Base-by-base conservation (phyloP, 1,139 yeast species). In the Suhomyces guaymorum region DNA sequence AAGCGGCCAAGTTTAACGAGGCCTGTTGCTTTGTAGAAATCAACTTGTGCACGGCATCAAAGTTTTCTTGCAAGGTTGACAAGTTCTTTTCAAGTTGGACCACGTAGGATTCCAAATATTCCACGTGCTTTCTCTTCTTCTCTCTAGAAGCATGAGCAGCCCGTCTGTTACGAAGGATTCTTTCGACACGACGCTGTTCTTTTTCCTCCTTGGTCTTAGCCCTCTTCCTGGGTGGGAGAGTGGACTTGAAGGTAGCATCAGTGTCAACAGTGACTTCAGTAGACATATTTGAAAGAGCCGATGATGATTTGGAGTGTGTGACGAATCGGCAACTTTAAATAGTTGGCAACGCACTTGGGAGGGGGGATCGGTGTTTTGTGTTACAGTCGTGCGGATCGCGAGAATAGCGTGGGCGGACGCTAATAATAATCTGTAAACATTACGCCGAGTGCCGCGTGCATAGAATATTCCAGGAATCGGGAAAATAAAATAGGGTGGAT, bases 91-190 rank as follows among this genome's bases (percentile, higher is more conserved):
- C 82, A 49, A 80, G 59, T 34, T 67, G 65, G 26, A 65, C 55
- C 25, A 79, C 82, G 47, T 79, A 78, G 20, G 70, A 61, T 65
- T 92, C 97, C 49, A 92, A 73, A 47, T 80, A 81, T 60, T 89
- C 96, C 42, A 92, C 84, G 58, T 90, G 96, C 57, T 82, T 80
- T 56, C 97, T 78, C 76, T 92, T 92, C 78, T 90, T 90, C 58
- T 92, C 98, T 47, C 98, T 78, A 20, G 96, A 86, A 31, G 96
- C 96, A 59, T 92, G 97, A 29, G 98, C 98, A 15, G 98, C 97
- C 57, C 92, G 84, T 54, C 98, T 79, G 61, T 92, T 92, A 57
- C 98, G 78, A 57, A 92, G 72, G 37, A 92, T 89, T 40, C 98
- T 73, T 64, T 92, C 97, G 35, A 90, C 80, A 36, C 96, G 77